phyloP scores from a whole-genome alignment of 805 yeast genomes.

The Ogataea philodendri region DNA sequence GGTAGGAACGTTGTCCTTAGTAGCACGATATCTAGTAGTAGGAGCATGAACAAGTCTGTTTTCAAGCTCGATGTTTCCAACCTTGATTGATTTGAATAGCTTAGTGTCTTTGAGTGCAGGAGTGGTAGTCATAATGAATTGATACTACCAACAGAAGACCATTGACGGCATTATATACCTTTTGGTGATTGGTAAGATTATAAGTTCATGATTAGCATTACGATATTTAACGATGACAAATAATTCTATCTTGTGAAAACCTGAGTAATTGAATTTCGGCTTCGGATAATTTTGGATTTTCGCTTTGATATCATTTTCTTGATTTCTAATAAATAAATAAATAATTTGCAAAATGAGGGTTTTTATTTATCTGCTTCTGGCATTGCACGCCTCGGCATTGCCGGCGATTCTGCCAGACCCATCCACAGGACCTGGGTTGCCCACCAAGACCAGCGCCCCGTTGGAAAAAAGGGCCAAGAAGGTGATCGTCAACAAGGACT shows the following conservation, averaged over 20 bases:
- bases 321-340: slow-evolving; percentile 3
- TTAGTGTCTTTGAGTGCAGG: slow-evolving; percentile 18
- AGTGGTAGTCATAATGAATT: background rate
- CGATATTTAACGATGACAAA: too few species aligned
- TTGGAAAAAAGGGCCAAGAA: slow-evolving; percentile 21
- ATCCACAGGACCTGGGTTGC: background rate
- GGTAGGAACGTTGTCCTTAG: too few species aligned
- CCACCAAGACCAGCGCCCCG: slow-evolving; percentile 2
- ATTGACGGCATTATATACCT: slow-evolving; percentile 2
- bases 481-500: slow-evolving; percentile 29
- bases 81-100: too few species aligned
- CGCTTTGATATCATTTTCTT: too few species aligned
- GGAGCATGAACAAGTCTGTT: too few species aligned
- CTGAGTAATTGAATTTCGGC: too few species aligned
- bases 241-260: too few species aligned
- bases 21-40: too few species aligned
- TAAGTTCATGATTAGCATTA: too few species aligned
- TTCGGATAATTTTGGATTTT: too few species aligned
- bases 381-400: slow-evolving; percentile 4
- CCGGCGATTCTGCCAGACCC: slow-evolving; percentile 3
- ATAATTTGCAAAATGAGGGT: slow-evolving; percentile 7
- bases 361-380: slow-evolving; percentile 6
- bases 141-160: background rate
- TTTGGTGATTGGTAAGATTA: too few species aligned
- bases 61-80: too few species aligned